Evolutionary conservation across 2,329 filamentous ascomycete species (phyloP).

Genomic region (Sporothrix luriei): DNA sequence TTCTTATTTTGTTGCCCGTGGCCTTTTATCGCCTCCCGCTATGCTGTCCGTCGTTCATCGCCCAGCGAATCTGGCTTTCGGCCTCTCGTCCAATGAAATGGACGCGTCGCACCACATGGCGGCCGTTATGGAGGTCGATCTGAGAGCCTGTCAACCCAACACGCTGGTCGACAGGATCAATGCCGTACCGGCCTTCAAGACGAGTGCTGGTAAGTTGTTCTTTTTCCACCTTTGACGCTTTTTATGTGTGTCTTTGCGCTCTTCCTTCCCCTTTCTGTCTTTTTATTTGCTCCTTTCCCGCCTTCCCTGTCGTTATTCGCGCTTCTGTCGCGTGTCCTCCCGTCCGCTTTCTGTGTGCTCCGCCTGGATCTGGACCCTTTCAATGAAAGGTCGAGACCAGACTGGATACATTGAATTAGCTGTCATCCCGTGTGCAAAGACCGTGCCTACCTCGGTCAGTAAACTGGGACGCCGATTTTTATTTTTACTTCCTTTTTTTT

Average conservation of each 20-base stretch:
- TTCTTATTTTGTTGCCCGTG: not conserved
- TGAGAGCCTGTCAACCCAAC: constrained; percentile 52
- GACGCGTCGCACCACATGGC: constrained; percentile 44
- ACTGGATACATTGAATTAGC: not conserved
- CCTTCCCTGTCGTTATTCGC: constrained; percentile 22
- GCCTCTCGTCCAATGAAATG: constrained; percentile 42
- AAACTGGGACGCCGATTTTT: constrained; percentile 6
- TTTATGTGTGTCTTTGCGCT: not conserved
- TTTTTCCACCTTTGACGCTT: constrained; percentile 1
- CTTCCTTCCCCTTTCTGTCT: constrained; percentile 18
- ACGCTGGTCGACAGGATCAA: constrained; percentile 59
- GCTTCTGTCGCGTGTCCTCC: constrained; percentile 33
- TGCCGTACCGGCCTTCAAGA: constrained; percentile 60
- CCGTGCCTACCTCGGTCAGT: constrained; percentile 20
- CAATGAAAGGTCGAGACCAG: constrained; percentile 16
- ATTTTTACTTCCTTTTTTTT: not conserved
- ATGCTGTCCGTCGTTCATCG: constrained; percentile 18
- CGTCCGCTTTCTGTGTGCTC: constrained; percentile 23
- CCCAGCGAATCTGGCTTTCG: constrained; percentile 21
- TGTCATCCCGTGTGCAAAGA: constrained; percentile 13
- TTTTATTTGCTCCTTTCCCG: constrained; percentile 20
- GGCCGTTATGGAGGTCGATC: constrained; percentile 53
- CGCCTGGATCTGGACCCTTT: constrained; percentile 27
- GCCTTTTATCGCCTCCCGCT: constrained; percentile 7
- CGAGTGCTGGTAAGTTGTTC: constrained; percentile 59